Conservation (phyloP, 1,284 basidiomycete species). For the Abortiporus biennis region DNA sequence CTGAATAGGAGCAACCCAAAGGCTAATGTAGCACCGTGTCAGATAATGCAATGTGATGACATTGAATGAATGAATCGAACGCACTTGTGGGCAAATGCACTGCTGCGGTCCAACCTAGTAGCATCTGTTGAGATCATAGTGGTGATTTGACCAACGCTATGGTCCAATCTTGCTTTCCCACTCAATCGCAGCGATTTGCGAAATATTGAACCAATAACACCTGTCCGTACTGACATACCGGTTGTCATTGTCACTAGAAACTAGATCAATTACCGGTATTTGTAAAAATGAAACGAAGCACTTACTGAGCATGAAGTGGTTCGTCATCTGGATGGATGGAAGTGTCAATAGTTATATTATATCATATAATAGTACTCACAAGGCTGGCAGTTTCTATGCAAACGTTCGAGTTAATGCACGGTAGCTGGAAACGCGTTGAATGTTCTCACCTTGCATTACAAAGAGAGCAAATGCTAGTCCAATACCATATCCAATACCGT, state of each 20-base stretch:
- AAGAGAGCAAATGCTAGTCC: constrained; percentile 58
- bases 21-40: constrained; percentile 23
- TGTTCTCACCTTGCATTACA: constrained; percentile 50
- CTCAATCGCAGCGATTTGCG: constrained; percentile 67
- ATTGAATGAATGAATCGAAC: constrained; percentile 14
- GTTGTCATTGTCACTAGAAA: constrained; percentile 42
- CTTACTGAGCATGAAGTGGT: constrained; percentile 46
- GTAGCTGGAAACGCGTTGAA: constrained; percentile 16
- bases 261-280: constrained; percentile 3
- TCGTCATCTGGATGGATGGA: constrained; percentile 30
- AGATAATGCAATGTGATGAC: constrained; percentile 9
- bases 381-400: constrained; percentile 42
- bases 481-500: constrained; percentile 52
- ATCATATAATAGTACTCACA: constrained; percentile 23
- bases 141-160: constrained; percentile 63
- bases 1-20: constrained; percentile 55
- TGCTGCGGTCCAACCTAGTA: constrained; percentile 43
- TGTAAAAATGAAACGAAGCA: constrained; percentile 4
- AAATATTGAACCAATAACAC: constrained; percentile 64
- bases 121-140: constrained; percentile 67
- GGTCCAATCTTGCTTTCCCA: constrained; percentile 52
- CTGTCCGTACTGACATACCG: constrained; percentile 45
- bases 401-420: background rate
- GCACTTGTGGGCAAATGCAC: constrained; percentile 44
- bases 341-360: background rate